Evolutionary conservation across 805 yeast genomes (phyloP), one percentile per base, ranked within the genome.

Genomic region (Candida caryicola): DNA sequence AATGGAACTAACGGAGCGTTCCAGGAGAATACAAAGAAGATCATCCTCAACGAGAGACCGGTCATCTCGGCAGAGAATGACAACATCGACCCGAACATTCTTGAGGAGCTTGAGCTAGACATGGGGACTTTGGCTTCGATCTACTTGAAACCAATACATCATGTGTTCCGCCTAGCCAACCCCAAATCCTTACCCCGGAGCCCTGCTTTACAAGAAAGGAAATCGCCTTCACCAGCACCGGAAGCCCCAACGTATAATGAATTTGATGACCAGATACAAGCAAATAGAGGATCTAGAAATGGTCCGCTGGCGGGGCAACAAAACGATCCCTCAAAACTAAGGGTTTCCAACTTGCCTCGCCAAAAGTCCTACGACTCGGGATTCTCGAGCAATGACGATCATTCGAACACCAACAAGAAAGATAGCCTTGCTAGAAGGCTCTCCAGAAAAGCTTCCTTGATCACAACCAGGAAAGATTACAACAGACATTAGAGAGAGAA

Each of bases 101-200:
- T 90, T 25, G 95, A 89, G 49, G 96, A 90, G 53, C 64, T 90
- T 37, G 95, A 86, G 50, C 66, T 89, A 45, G 81, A 80, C 47
- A 80, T 90, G 23, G 96, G 96, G 1, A 69, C 89, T 0, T 63
- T 91, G 37, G 90, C 95, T 0, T 82, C 95, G 0, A 78, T 90
- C 10, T 91, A 89, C 54, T 64, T 90, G 50, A 85, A 88, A 49
- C 95, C 96, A 0, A 82, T 86, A 6, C 74, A 75, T n/a, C 85
- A 77, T 50, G 88, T 89, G 2, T 89, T 89, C 68, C 67, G 95
- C 29, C 57, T 75, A 23, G 71, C 85, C 2, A 81, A 75, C 44
- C 60, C 73, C 1, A 81, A 69, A 44, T 46, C 48, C 15, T 59
- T 86, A 27, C 67, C 76, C 0, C 47, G 55, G 5, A 79, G 85